phyloP scores from a whole-genome alignment of 1,284 basidiomycete species.

The Trichosporon coremiiforme region DNA sequence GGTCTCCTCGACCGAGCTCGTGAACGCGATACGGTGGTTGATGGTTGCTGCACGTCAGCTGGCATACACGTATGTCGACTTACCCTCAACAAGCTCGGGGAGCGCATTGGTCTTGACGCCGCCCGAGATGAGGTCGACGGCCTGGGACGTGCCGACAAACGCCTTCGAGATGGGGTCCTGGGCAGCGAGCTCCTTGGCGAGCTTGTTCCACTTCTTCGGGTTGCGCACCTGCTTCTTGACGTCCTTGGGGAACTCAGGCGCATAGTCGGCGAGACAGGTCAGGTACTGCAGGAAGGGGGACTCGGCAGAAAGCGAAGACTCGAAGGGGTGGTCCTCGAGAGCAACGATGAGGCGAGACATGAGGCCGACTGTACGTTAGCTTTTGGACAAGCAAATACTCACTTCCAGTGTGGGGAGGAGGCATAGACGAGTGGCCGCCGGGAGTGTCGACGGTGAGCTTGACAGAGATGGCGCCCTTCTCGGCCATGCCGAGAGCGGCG shows the following conservation, averaged over 20 bases:
- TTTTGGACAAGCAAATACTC: conserved; percentile 27
- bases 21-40: conserved; percentile 40
- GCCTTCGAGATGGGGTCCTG: conserved; percentile 43
- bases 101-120: conserved; percentile 58
- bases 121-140: conserved; percentile 53
- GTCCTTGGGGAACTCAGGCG: conserved; percentile 51
- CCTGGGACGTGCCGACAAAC: conserved; percentile 54
- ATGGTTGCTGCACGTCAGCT: conserved; percentile 22
- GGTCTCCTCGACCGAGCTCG: conserved; percentile 56
- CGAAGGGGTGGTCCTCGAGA: conserved; percentile 53
- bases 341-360: conserved; percentile 50
- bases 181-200: conserved; percentile 53
- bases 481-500: conserved; percentile 57
- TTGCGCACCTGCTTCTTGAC: conserved; percentile 48
- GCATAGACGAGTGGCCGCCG: conserved; percentile 54
- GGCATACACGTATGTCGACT: conserved; percentile 19
- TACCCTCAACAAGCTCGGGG: conserved; percentile 53
- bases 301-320: conserved; percentile 46
- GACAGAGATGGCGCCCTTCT: conserved; percentile 57
- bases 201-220: conserved; percentile 54
- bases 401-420: conserved; percentile 55
- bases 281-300: conserved; percentile 58
- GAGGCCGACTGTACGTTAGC: conserved; percentile 48
- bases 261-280: conserved; percentile 58
- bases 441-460: conserved; percentile 50